phyloP scores from a whole-genome alignment of 1,284 basidiomycete species.

The Leccinum pallidistipes region DNA sequence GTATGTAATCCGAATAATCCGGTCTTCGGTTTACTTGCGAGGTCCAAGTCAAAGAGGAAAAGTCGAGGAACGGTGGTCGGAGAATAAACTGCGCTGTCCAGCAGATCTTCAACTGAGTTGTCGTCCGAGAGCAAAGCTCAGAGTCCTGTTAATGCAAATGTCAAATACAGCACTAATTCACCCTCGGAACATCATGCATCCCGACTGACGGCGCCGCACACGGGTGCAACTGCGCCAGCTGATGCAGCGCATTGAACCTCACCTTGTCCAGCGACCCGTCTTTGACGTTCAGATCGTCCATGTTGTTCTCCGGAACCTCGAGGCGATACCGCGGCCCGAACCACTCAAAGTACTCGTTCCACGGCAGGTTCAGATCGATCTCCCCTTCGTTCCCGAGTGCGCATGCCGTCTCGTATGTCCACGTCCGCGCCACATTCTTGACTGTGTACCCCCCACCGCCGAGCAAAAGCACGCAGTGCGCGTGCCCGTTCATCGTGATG shows the following conservation, averaged over 20 bases:
- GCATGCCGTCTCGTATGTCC: conserved; percentile 97
- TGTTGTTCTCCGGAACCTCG: conserved; percentile 89
- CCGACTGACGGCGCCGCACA: conserved; percentile 82
- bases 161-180: conserved; percentile 35
- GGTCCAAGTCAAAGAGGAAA: background rate
- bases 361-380: conserved; percentile 85
- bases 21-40: background rate
- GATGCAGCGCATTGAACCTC: conserved; percentile 77
- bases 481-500: conserved; percentile 92
- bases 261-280: conserved; percentile 83
- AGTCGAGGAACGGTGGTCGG: background rate
- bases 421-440: conserved; percentile 87
- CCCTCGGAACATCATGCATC: conserved; percentile 81
- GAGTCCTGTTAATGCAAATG: too few relatives aligned
- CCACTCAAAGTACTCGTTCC: conserved; percentile 98
- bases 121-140: too few relatives aligned
- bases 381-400: conserved; percentile 81
- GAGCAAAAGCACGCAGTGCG: conserved; percentile 88
- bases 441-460: conserved; percentile 98
- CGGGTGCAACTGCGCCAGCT: conserved; percentile 68
- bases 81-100: background rate
- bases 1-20: background rate
- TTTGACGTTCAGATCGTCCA: conserved; percentile 90
- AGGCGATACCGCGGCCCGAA: conserved; percentile 95
- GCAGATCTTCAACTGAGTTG: too few relatives aligned